Percentiles rank a stretch among this genome's conserved stretches.
Conservation (phyloP, 805 yeast species). For the Zygotorulaspora chibaensis region DNA sequence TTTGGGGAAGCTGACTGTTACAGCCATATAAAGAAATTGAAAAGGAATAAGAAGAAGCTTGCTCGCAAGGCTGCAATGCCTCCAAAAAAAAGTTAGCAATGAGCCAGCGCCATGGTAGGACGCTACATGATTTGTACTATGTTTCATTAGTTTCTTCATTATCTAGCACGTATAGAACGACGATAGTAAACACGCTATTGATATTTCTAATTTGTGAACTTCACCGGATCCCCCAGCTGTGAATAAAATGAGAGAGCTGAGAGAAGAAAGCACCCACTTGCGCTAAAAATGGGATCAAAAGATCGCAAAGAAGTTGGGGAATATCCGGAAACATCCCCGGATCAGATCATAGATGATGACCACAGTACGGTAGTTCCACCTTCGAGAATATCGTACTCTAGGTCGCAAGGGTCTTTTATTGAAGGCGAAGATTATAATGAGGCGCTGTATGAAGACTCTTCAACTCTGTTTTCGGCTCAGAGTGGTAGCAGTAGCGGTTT, state of each 20-base stretch:
- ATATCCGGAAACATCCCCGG: not conserved
- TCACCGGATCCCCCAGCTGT: too few relatives aligned
- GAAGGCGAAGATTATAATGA: conserved; percentile 10
- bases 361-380: conserved; percentile 12
- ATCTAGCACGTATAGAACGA: conserved; percentile 2
- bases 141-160: not conserved
- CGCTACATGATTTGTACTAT: not conserved
- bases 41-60: conserved; percentile 30
- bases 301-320: not conserved
- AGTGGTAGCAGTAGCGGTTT: not conserved
- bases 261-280: too few relatives aligned
- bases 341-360: conserved; percentile 6
- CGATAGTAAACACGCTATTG: not conserved
- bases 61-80: conserved; percentile 17
- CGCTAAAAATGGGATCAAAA: not conserved
- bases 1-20: conserved; percentile 55
- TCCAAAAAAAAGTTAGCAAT: conserved; percentile 2
- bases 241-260: too few relatives aligned
- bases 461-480: conserved; percentile 10
- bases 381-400: conserved; percentile 10
- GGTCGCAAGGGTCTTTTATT: conserved; percentile 16
- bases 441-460: conserved; percentile 10
- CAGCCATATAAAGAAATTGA: conserved; percentile 31
- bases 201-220: too few relatives aligned
- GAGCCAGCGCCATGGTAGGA: not conserved